Evolutionary conservation across 192 early-diverging fungal genomes (phyloP).

Genomic region (Coemansia sp.): DNA sequence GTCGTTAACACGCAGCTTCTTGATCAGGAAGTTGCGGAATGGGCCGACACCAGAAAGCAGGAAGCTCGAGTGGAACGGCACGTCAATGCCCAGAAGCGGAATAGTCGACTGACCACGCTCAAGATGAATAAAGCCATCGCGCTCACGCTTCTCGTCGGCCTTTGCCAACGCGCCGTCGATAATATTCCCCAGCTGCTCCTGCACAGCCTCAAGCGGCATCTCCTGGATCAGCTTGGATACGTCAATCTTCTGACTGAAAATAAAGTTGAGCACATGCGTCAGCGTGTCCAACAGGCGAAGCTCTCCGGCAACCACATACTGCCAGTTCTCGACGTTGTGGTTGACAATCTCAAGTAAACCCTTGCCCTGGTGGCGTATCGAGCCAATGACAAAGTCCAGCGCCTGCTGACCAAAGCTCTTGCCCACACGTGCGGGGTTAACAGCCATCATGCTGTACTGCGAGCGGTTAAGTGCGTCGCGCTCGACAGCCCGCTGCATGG

Average conservation of each 20-base stretch:
- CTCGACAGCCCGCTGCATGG: conserved; percentile 92
- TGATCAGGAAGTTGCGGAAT: conserved; percentile 85
- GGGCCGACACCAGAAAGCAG: conserved; percentile 87
- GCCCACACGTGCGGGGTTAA: conserved; percentile 88
- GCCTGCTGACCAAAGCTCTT: conserved; percentile 82
- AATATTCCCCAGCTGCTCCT: conserved; percentile 76
- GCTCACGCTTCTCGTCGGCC: conserved; percentile 63
- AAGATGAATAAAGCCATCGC: conserved; percentile 64
- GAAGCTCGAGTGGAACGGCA: conserved; percentile 96
- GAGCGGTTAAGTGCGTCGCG: conserved; percentile 84
- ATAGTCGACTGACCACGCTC: conserved; percentile 91
- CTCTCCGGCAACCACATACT: conserved; percentile 92
- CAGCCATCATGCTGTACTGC: conserved; percentile 94
- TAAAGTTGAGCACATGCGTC: conserved; percentile 79
- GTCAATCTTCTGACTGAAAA: conserved; percentile 84
- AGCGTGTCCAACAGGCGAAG: conserved; percentile 77
- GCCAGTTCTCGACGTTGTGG: conserved; percentile 96
- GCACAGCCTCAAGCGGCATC: conserved; percentile 81
- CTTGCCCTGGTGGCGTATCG: conserved; percentile 74
- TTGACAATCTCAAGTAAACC: conserved; percentile 92
- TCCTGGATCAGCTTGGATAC: conserved; percentile 79
- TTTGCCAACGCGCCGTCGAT: conserved; percentile 68
- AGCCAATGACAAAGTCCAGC: conserved; percentile 66
- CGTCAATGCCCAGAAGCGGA: conserved; percentile 88
- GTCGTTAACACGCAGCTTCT: conserved; percentile 79